Conservation (phyloP, 176 grass and related monocot species). For the Carex kokanica region DNA sequence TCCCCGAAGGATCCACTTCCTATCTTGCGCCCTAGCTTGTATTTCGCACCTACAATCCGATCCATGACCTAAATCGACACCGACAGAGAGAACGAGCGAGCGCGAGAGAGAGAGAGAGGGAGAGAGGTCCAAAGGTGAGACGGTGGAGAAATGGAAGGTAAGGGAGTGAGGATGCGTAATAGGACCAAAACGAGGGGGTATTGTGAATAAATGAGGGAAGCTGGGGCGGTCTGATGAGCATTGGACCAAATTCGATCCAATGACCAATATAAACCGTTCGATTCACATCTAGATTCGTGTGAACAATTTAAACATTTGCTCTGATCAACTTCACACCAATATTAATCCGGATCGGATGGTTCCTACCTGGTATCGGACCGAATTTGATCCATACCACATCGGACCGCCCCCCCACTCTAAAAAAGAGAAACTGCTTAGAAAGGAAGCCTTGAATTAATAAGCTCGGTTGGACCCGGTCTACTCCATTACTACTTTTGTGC, state of each 20-base stretch:
- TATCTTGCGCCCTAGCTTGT: constrained; percentile 92
- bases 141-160: not conserved
- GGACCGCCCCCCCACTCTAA: not conserved
- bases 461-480: not conserved
- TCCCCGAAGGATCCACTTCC: constrained; percentile 91
- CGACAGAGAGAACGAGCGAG: not conserved
- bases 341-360: no score
- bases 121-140: not conserved
- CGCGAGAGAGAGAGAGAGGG: not conserved
- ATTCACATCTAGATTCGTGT: no score
- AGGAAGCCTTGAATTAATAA: not conserved
- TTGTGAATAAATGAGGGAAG: not conserved
- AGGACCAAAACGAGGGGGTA: not conserved
- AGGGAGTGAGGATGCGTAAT: not conserved
- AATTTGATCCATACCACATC: no score
- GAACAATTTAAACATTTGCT: no score
- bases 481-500: not conserved
- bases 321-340: no score
- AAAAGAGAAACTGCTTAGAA: not conserved
- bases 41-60: constrained; percentile 72
- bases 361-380: no score
- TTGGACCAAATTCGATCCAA: no score
- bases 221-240: no score
- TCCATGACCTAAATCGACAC: constrained; percentile 40
- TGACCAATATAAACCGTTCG: no score